Evolutionary conservation across 805 yeast species (phyloP), one percentile per base, ranked within the genome.

Genomic region (Barnettozyma populi): DNA sequence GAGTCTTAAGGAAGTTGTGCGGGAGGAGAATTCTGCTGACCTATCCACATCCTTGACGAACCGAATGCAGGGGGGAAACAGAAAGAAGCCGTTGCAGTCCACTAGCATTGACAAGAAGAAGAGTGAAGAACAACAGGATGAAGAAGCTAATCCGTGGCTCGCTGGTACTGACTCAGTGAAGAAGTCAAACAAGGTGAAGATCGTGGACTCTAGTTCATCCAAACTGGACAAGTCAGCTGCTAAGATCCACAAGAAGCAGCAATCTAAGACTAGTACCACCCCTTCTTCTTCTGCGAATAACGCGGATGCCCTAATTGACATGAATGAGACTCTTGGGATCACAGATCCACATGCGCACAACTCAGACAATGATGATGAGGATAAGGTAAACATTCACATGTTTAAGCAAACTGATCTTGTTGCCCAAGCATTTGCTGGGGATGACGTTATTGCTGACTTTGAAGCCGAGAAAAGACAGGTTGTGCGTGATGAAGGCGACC

Each of bases 391-490:
- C 36, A 63, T 68, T 29, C 72, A 70, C 49, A 73, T 79, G 76
- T 87, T 90, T 71, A 79, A 80, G 56, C 96, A 90, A 61, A 80
- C 81, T 54, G 90, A 88, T 46, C 73, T 94, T 40, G 85, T 94
- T 52, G 80, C 84, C 51, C 84, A 90, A 62, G 99, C 98, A 0
- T 94, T 94, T 74, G 97, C 97, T 4, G 98, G 98, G 24, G 99
- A 94, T 68, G 94, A 94, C 63, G 96, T 92, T 36, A 86, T 88
- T 14, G 70, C 72, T 7, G 75, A 90, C 55, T 94, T 94, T 64
- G 80, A 79, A 52, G 75, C 70, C 13, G 98, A 90, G 57, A 94
- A 92, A 69, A 70, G 73, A 48, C 74, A 78, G 55, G 77, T 77
- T 11, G 72, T 75, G 6, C 76, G 71, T 39, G 90, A 85, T 41